These are phyloP conservation scores for Pythium scleroteichum DNA, from an alignment of 352 stramenopile species.

Conservation along the genomic window DNA sequence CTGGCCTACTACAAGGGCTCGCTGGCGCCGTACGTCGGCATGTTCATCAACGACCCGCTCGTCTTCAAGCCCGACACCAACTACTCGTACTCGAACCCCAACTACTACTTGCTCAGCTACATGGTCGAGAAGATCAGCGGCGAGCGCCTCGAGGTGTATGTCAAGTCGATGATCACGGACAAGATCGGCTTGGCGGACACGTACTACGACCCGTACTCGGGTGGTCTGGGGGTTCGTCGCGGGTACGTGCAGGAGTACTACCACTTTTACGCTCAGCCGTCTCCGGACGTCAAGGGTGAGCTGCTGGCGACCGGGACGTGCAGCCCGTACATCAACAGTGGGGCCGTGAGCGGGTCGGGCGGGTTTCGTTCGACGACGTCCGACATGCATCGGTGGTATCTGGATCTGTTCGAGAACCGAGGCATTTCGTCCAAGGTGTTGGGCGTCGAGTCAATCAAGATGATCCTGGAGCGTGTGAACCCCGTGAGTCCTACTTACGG, in stretches of 20 bases:
- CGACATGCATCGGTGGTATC: constrained; percentile 64
- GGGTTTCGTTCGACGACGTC: constrained; percentile 50
- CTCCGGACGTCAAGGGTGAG: constrained; percentile 10
- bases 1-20: constrained; percentile 31
- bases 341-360: constrained; percentile 32
- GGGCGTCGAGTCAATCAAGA: constrained; percentile 34
- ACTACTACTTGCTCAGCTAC: constrained; percentile 61
- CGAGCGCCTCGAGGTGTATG: constrained; percentile 37
- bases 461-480: constrained; percentile 47
- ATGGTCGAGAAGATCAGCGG: constrained; percentile 66
- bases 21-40: constrained; percentile 37
- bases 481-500: constrained; percentile 39
- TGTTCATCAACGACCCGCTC: constrained; percentile 55
- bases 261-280: constrained; percentile 40
- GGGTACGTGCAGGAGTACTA: constrained; percentile 54
- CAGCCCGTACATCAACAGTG: constrained; percentile 38
- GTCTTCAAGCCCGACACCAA: constrained; percentile 51
- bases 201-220: constrained; percentile 50
- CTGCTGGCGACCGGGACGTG: constrained; percentile 50
- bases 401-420: constrained; percentile 55
- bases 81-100: constrained; percentile 52
- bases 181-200: constrained; percentile 40
- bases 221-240: constrained; percentile 27
- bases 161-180: constrained; percentile 42
- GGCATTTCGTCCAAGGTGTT: constrained; percentile 48